These are phyloP conservation scores for Fusarium kyushuense DNA, from an alignment of 2,329 filamentous ascomycete species.

Conservation along the genomic window DNA sequence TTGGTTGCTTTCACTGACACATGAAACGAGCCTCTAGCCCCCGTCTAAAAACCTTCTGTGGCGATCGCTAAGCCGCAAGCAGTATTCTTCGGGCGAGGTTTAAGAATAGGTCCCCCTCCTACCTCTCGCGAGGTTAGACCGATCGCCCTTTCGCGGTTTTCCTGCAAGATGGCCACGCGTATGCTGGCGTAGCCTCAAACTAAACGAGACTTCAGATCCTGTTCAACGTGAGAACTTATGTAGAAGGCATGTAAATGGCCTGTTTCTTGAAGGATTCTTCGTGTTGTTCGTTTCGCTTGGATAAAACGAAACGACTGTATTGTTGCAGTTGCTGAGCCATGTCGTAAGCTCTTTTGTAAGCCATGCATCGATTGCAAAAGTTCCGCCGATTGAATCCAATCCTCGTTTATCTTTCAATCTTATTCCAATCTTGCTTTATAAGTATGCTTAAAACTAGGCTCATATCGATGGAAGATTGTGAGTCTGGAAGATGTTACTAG, in stretches of 20 bases:
- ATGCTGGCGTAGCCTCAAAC: conserved; percentile 41
- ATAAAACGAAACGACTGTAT: not conserved
- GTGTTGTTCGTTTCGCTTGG: conserved; percentile 4
- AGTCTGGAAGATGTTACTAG: no score
- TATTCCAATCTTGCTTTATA: not conserved
- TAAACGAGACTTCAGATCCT: conserved; percentile 1
- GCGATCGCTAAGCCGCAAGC: conserved; percentile 40
- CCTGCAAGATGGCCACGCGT: conserved; percentile 35
- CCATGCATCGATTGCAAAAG: not conserved
- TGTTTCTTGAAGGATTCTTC: conserved; percentile 13
- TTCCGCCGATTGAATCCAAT: not conserved
- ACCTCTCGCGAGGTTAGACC: conserved; percentile 18
- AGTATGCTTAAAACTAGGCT: not conserved
- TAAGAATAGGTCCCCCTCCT: conserved; percentile 28
- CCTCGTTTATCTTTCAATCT: no score
- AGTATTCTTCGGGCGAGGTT: conserved; percentile 29
- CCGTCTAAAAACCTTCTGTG: conserved; percentile 30
- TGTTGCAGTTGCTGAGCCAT: not conserved
- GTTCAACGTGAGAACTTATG: conserved; percentile 21
- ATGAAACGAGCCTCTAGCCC: conserved; percentile 24
- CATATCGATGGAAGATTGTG: not conserved
- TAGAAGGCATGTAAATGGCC: conserved; percentile 4
- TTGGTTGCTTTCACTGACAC: conserved; percentile 16
- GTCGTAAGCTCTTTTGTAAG: not conserved
- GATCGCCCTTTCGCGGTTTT: conserved; percentile 18